These are phyloP conservation scores for Pythium oligandrum DNA, from an alignment of 352 stramenopile species.

Conservation along the genomic window DNA sequence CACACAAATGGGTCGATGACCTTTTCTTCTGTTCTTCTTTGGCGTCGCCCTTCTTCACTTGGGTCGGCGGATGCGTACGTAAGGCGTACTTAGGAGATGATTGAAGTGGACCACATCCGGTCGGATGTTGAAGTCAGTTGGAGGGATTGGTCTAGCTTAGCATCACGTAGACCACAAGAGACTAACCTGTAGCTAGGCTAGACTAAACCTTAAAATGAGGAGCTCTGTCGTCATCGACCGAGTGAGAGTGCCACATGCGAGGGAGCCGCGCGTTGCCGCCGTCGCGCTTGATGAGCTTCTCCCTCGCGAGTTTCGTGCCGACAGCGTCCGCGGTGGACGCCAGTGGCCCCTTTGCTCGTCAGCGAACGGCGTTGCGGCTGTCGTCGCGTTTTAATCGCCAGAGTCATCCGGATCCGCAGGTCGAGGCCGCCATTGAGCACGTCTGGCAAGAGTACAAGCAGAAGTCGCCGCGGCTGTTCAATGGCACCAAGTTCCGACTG, in stretches of 20 bases:
- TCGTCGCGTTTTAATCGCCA: slow-evolving; percentile 36
- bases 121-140: too few species aligned
- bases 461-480: slow-evolving; percentile 52
- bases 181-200: too few species aligned
- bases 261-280: background rate
- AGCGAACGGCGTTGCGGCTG: slow-evolving; percentile 15
- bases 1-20: too few species aligned
- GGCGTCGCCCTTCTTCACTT: too few species aligned
- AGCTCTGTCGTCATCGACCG: too few species aligned
- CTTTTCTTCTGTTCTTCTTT: too few species aligned
- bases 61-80: too few species aligned
- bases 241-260: background rate
- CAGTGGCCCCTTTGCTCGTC: slow-evolving; percentile 6
- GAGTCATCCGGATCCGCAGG: slow-evolving; percentile 28
- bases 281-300: slow-evolving; percentile 17
- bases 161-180: too few species aligned
- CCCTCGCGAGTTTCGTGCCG: slow-evolving; percentile 16
- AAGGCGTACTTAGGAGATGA: too few species aligned
- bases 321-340: background rate
- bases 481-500: slow-evolving; percentile 69
- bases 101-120: too few species aligned
- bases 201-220: too few species aligned
- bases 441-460: slow-evolving; percentile 34
- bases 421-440: slow-evolving; percentile 34
- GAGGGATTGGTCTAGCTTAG: too few species aligned